phyloP scores from a whole-genome alignment of 139 green algal genomes.

The Coccomyxa sp. region DNA sequence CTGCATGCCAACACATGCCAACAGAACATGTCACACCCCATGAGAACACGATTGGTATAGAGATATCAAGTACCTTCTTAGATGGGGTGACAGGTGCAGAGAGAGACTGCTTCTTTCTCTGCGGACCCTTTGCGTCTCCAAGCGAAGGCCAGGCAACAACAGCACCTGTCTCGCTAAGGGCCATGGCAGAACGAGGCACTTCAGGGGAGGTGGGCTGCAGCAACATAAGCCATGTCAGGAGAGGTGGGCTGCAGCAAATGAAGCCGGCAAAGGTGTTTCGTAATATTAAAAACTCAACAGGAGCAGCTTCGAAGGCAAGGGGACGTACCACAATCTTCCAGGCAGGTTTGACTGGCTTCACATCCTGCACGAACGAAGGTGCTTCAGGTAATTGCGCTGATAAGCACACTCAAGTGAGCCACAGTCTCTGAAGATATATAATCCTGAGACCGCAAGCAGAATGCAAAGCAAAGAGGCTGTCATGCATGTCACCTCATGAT shows the following conservation, averaged over 20 bases:
- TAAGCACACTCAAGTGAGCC: no score
- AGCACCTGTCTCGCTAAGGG: not conserved
- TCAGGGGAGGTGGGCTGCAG: not conserved
- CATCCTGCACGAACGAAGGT: not conserved
- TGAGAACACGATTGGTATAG: not conserved
- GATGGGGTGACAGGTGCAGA: not conserved
- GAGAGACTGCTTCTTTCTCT: slow-evolving; percentile 55
- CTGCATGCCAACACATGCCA: not conserved
- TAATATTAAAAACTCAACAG: not conserved
- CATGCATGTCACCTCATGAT: not conserved
- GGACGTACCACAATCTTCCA: not conserved
- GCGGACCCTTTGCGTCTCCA: slow-evolving; percentile 69
- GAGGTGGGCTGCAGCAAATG: slow-evolving; percentile 1
- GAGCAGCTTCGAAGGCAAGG: no score
- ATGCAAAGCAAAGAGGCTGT: no score
- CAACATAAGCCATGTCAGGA: not conserved
- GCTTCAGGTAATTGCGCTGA: not conserved
- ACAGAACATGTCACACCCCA: not conserved
- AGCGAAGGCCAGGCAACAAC: slow-evolving; percentile 67
- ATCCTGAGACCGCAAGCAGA: no score
- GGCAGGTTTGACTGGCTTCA: slow-evolving; percentile 1
- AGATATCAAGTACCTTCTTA: not conserved
- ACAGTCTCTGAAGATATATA: no score
- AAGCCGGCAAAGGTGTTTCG: not conserved
- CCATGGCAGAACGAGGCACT: not conserved